Conservation (phyloP, 176 grass and related monocot genomes). For the Carex parvula region DNA sequence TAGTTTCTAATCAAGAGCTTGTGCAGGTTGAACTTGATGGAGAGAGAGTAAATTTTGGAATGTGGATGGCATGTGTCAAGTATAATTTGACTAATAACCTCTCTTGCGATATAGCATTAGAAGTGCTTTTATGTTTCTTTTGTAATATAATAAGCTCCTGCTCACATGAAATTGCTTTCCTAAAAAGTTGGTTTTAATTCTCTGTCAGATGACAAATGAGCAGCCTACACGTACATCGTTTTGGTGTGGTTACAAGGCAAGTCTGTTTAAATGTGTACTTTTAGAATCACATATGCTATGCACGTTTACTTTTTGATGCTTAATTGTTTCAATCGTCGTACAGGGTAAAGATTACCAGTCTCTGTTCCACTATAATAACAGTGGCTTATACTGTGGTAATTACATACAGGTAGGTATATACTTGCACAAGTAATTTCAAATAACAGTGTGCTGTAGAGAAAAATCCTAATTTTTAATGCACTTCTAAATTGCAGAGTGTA, state of each 20-base stretch:
- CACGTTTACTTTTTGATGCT: conserved; percentile 8
- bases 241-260: conserved; percentile 63
- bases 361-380: conserved; percentile 51
- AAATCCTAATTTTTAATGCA: conserved; percentile 11
- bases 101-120: too few relatives aligned
- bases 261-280: conserved; percentile 21
- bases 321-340: background rate
- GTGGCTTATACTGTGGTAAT: conserved; percentile 57
- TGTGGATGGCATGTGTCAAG: conserved; percentile 42
- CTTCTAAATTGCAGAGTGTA: conserved; percentile 55
- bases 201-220: conserved; percentile 67
- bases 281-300: background rate
- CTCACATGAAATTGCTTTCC: conserved; percentile 4
- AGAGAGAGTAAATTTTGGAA: conserved; percentile 42
- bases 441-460: background rate
- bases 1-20: background rate
- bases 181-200: background rate
- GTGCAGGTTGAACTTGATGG: conserved; percentile 37
- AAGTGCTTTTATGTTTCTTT: conserved; percentile 32
- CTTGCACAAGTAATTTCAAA: background rate
- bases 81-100: conserved; percentile 46
- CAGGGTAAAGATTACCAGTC: conserved; percentile 74
- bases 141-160: background rate
- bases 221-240: conserved; percentile 48
- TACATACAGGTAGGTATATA: conserved; percentile 63